Evolutionary conservation across 1,139 yeast species (phyloP), one percentile per base, ranked within the genome.

Genomic region (Yamadazyma spencermartinsiae): DNA sequence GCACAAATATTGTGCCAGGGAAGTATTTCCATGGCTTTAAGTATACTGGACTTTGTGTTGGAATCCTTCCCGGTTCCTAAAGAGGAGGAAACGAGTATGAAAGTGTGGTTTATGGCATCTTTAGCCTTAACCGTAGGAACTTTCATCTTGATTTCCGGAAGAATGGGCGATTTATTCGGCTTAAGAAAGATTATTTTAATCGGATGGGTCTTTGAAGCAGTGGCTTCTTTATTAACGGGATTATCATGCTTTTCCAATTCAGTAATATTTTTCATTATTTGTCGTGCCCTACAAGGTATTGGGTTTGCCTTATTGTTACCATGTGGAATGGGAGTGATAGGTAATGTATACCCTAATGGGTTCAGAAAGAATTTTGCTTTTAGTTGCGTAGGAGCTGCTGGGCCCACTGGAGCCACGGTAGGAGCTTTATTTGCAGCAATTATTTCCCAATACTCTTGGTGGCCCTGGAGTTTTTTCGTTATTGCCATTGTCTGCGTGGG

Each of bases 61-160:
- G 54, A 59, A 13, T 58, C 66, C 3, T 65, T 68, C 40, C 47
- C 50, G 4, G 37, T 43, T 1, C 38, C 41, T 4, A 38, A 49
- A 4, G 43, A 48, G 9, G 37, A 36, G 3, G 33, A 36, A 2
- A 35, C 51, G n/a, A 48, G 67, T 2, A 51, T 54, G 18, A 54
- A 70, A 43, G 69, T 74, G 2, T 78, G 83, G 83, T 70, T 76
- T 37, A 69, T 76, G 76, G 80, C 80, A 3, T 71, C 81, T 0
- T 76, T 72, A 49, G 79, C 82, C 0, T 55, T 77, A 36, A 74
- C 79, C 0, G 70, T 78, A 11, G 82, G 82, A 9, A 76, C 86
- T 0, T 77, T 81, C 43, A 80, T 81, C 40, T 57, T 82, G 24
- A 61, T 76, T 3, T 72, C 82, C 1, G 88, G 88, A 9, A 68